phyloP scores from a whole-genome alignment of 1,284 basidiomycete species.

The Ganoderma meredithae region DNA sequence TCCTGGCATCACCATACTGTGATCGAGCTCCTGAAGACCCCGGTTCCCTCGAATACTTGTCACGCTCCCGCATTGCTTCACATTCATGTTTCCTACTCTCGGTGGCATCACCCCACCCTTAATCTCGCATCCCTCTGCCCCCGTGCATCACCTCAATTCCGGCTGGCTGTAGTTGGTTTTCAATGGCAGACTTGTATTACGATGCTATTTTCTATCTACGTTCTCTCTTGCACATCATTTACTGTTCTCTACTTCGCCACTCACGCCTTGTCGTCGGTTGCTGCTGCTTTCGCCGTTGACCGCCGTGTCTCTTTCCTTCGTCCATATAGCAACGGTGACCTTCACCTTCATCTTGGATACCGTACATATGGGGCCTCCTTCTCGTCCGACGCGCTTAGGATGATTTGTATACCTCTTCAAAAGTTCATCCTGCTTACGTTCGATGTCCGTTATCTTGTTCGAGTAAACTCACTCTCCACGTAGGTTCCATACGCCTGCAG shows the following conservation, averaged over 20 bases:
- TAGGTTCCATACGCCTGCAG: background rate
- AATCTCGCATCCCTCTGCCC: background rate
- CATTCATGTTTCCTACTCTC: background rate
- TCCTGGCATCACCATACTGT: background rate
- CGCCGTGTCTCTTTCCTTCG: background rate
- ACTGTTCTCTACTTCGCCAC: conserved; percentile 1
- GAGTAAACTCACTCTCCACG: background rate
- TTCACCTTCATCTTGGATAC: conserved; percentile 2
- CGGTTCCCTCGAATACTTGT: background rate
- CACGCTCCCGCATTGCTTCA: background rate
- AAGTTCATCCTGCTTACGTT: background rate
- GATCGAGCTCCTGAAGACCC: background rate
- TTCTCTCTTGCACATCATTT: conserved; percentile 5
- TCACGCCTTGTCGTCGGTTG: background rate
- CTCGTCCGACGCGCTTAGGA: background rate
- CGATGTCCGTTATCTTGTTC: background rate
- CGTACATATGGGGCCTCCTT: conserved; percentile 6
- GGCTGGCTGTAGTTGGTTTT: conserved; percentile 5
- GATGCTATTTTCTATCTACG: background rate
- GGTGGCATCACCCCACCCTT: background rate
- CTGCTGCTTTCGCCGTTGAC: background rate
- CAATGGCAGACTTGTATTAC: background rate
- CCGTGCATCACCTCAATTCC: background rate
- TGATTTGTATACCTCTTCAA: conserved; percentile 20
- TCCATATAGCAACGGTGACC: background rate